Percentiles rank a stretch among this genome's conserved stretches.
Conservation (phyloP, 2,329 filamentous ascomycete genomes). For the Calonectria leucothoes region DNA sequence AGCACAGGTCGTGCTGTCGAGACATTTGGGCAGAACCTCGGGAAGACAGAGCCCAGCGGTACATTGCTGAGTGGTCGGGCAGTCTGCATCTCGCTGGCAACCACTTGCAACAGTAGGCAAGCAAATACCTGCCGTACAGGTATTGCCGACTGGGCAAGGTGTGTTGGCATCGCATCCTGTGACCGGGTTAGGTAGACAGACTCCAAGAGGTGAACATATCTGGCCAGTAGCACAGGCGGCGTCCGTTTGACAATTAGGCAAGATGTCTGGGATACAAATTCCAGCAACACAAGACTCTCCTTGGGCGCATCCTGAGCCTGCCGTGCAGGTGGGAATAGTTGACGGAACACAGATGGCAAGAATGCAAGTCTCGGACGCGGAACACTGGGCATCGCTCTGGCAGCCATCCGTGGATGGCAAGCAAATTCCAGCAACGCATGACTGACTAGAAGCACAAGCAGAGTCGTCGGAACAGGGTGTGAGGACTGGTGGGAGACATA, state of each 20-base stretch:
- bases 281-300: neutral
- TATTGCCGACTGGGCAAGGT: neutral
- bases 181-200: neutral
- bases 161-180: neutral
- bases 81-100: neutral
- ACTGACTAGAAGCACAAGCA: neutral
- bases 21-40: neutral
- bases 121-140: neutral
- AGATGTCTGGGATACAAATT: neutral
- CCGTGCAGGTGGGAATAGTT: neutral
- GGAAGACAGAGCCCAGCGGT: neutral
- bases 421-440: neutral
- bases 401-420: neutral
- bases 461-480: neutral
- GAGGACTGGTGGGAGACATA: neutral
- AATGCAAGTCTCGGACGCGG: neutral
- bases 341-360: neutral
- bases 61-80: neutral
- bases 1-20: neutral
- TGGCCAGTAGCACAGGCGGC: neutral
- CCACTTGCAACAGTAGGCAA: neutral
- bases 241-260: neutral
- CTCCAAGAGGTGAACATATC: neutral
- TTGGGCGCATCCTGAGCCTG: neutral
- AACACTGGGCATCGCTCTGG: neutral